Conservation (phyloP, 139 green algal species). For the Spirogloea muscicola region DNA sequence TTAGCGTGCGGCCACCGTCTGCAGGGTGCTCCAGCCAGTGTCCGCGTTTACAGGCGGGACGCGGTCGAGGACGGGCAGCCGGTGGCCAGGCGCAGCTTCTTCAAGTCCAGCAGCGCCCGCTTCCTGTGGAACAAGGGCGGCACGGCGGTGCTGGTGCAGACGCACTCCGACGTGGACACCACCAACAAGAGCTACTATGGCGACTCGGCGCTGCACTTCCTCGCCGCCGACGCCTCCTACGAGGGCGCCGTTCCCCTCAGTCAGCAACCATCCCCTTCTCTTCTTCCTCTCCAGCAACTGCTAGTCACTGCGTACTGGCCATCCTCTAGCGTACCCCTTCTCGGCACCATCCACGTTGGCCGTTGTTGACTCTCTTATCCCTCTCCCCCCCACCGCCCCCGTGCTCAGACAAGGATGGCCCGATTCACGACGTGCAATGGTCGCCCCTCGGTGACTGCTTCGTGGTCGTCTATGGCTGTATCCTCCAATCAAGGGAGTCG, state of each 20-base stretch:
- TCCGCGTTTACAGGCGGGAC: conserved; percentile 59
- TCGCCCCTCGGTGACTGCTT: conserved; percentile 79
- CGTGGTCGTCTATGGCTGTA: conserved; percentile 64
- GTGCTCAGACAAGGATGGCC: conserved; percentile 87
- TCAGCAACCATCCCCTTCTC: too few relatives aligned
- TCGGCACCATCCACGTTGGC: too few relatives aligned
- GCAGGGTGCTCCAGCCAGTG: conserved; percentile 71
- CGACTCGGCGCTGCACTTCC: conserved; percentile 86
- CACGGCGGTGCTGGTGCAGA: conserved; percentile 71
- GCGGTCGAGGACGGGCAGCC: conserved; percentile 38
- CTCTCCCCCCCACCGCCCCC: too few relatives aligned
- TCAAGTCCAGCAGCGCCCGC: conserved; percentile 51
- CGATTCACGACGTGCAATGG: conserved; percentile 95
- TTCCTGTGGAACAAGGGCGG: conserved; percentile 65
- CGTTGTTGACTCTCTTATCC: too few relatives aligned
- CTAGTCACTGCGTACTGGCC: too few relatives aligned
- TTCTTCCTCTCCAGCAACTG: too few relatives aligned
- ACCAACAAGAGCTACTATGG: conserved; percentile 89
- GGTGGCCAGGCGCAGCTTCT: conserved; percentile 63
- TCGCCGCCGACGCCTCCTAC: conserved; percentile 60
- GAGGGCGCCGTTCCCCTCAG: conserved; percentile 56
- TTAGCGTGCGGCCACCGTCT: conserved; percentile 35
- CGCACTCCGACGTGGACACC: conserved; percentile 81
- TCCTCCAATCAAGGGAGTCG: too few relatives aligned
- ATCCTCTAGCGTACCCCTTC: too few relatives aligned